Evolutionary conservation across 805 yeast species (phyloP), one percentile per base, ranked within the genome.

Genomic region (Jamesozyma lodderae): DNA sequence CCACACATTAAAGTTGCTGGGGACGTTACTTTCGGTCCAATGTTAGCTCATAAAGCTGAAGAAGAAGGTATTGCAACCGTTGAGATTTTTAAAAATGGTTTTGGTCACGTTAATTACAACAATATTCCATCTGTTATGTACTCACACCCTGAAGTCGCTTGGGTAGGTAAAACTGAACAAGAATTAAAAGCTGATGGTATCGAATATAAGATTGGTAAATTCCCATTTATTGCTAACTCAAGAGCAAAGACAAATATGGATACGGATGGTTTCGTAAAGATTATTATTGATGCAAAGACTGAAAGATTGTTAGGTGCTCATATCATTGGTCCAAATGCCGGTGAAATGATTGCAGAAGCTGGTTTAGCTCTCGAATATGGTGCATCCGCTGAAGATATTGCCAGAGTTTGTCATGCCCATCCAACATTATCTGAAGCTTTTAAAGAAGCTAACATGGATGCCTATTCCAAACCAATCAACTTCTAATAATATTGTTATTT

Each of bases 31-130:
- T 92, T 85, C 56, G 99, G 99, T 54, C 90, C 95, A 55, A 92
- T 92, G 99, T 77, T 92, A 68, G 99, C 99, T 48, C 99, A 92
- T 76, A 92, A 92, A 75, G 99, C 99, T 46, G 99, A 92, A 73
- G 99, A 92, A 66, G 99, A 92, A 73, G 99, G 96, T 68, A 81
- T 92, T 52, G 99, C 99, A 41, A 97, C 95, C 50, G 97, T 75
- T 49, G 99, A 92, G 70, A 84, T 77, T 72, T 77, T 92, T 64
- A 86, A 86, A 72, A 67, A 67, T 51, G 98, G 97, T 49, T 83
- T 82, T 61, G 99, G 99, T 43, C 98, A 92, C 64, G 97, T 92
- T 52, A 92, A 92, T 79, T 92, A 92, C 69, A 94, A 80, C 54
- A 94, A 84, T 70, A 92, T 92, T 53, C 99, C 99, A 49, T 78